Evolutionary conservation across 495 filamentous ascomycete genomes (phyloP).

Genomic region (Xylaria cubensis): DNA sequence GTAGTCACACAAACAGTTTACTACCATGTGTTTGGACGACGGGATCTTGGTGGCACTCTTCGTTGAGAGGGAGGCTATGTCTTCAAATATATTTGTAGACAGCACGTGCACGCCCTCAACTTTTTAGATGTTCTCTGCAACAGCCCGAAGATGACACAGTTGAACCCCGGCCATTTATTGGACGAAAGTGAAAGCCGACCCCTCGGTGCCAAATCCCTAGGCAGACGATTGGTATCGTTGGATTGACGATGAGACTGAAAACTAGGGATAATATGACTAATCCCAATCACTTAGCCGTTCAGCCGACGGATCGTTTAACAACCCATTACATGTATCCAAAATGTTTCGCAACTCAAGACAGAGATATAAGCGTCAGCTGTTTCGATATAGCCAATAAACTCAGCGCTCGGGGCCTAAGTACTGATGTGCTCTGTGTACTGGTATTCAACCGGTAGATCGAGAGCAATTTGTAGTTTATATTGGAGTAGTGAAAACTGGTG

Average conservation of each 20-base stretch:
- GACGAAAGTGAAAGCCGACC: background rate
- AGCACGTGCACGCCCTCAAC: background rate
- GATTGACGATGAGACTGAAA: background rate
- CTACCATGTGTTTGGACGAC: background rate
- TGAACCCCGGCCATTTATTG: background rate
- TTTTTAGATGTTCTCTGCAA: background rate
- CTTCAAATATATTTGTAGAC: background rate
- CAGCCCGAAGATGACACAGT: background rate
- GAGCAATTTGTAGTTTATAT: too few species aligned
- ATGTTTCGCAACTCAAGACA: too few species aligned
- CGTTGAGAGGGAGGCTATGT: background rate
- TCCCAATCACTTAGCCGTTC: background rate
- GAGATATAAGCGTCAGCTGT: too few species aligned
- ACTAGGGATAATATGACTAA: background rate
- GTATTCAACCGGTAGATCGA: too few species aligned
- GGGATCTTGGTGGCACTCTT: background rate
- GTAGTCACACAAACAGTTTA: background rate
- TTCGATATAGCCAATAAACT: too few species aligned
- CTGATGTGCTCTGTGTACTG: too few species aligned
- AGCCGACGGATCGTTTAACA: too few species aligned
- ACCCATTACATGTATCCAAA: too few species aligned
- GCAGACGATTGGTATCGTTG: background rate
- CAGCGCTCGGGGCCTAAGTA: too few species aligned
- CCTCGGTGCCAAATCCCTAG: background rate
- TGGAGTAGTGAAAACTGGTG: too few species aligned